phyloP scores from a whole-genome alignment of 306 rosid genomes.

The Luffa acutangula region DNA sequence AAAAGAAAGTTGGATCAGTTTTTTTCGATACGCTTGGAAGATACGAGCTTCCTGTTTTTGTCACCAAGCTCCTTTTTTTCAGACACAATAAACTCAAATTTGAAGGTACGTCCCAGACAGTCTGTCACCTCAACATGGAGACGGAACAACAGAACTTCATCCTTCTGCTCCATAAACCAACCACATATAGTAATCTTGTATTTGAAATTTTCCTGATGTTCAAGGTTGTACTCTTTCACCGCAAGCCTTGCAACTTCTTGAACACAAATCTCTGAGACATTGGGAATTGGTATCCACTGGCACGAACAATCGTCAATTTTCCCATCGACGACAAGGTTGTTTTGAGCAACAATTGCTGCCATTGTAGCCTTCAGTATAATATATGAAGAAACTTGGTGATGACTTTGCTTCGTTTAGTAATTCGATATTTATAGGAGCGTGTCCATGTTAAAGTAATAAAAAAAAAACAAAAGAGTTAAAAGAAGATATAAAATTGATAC shows the following conservation, averaged over 20 bases:
- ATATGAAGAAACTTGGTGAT: neutral
- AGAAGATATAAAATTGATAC: too few relatives aligned
- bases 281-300: neutral
- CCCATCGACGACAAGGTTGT: too few relatives aligned
- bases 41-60: neutral
- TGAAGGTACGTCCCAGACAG: neutral
- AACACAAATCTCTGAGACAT: neutral
- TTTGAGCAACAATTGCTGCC: neutral
- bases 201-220: neutral
- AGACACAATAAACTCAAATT: neutral
- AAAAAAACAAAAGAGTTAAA: too few relatives aligned
- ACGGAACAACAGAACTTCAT: neutral
- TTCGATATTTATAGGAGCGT: neutral
- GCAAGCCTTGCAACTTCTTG: neutral
- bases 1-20: too few relatives aligned
- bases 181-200: neutral
- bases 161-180: neutral
- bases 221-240: neutral
- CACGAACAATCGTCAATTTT: too few relatives aligned
- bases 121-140: neutral
- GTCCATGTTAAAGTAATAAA: neutral
- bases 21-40: neutral
- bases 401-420: neutral
- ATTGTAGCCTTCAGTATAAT: neutral
- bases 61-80: neutral